Evolutionary conservation across 495 filamentous ascomycete genomes (phyloP).

Genomic region (Lasiosphaeris hirsuta): DNA sequence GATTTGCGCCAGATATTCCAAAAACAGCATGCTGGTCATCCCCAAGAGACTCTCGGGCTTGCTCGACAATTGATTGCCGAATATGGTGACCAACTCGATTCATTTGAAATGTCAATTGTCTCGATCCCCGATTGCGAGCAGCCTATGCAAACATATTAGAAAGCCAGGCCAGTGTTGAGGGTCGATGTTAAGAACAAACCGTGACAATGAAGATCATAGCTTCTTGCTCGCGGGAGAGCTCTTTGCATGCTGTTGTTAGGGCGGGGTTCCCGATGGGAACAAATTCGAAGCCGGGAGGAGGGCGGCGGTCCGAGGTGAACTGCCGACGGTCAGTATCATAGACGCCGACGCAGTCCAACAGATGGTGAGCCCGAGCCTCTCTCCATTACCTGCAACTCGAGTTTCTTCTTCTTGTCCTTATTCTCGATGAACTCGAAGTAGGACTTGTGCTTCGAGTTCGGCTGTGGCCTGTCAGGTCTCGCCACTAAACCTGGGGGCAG

Average conservation of each 20-base stretch:
- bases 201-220: slow-evolving; percentile 75
- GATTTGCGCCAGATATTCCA: slow-evolving; percentile 16
- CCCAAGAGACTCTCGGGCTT: slow-evolving; percentile 37
- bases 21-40: slow-evolving; percentile 17
- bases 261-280: slow-evolving; percentile 77
- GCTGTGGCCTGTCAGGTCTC: slow-evolving; percentile 25
- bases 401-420: slow-evolving; percentile 54
- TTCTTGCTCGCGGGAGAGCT: slow-evolving; percentile 65
- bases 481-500: slow-evolving; percentile 31
- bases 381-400: slow-evolving; percentile 44
- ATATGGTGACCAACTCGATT: slow-evolving; percentile 81
- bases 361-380: not conserved
- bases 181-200: slow-evolving; percentile 46
- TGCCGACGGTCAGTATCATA: slow-evolving; percentile 29
- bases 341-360: not conserved
- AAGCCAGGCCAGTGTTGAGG: not conserved
- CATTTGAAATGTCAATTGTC: slow-evolving; percentile 47
- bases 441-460: slow-evolving; percentile 49
- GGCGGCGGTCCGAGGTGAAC: slow-evolving; percentile 41
- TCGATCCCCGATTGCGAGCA: slow-evolving; percentile 4
- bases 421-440: slow-evolving; percentile 55
- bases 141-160: slow-evolving; percentile 19
- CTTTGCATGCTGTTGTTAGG: slow-evolving; percentile 74
- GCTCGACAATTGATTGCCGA: slow-evolving; percentile 47
- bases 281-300: slow-evolving; percentile 79